A percentile compares a stretch with the other conserved stretches of the same genome.
Evolutionary conservation across 1,284 basidiomycete genomes (phyloP).

Genomic region (Austroboletus niveus): DNA sequence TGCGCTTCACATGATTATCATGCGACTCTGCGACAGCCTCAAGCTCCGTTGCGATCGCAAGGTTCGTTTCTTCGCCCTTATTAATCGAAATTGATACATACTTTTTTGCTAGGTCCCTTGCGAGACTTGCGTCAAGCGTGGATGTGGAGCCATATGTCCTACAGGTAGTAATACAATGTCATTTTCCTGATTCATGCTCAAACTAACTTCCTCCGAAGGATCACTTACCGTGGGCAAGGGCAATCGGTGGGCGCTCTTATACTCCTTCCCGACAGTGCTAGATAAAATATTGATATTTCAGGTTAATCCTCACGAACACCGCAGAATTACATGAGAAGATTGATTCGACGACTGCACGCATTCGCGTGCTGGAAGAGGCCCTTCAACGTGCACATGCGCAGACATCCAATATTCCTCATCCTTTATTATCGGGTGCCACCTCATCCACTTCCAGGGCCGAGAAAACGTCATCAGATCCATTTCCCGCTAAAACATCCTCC

Average conservation of each 20-base stretch:
- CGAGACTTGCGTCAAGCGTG: slow-evolving; percentile 67
- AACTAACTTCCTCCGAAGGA: slow-evolving; percentile 31
- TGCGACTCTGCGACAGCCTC: slow-evolving; percentile 38
- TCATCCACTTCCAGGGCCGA: slow-evolving; percentile 19
- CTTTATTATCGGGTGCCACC: slow-evolving; percentile 35
- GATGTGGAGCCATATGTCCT: slow-evolving; percentile 69
- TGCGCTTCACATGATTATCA: no score
- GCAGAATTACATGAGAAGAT: slow-evolving; percentile 66
- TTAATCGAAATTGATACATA: background rate
- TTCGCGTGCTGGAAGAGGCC: slow-evolving; percentile 58
- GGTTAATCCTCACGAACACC: slow-evolving; percentile 61
- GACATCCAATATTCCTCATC: slow-evolving; percentile 46
- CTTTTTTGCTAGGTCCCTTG: slow-evolving; percentile 53
- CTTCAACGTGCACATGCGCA: slow-evolving; percentile 48
- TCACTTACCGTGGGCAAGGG: slow-evolving; percentile 57
- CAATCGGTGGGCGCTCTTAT: slow-evolving; percentile 38
- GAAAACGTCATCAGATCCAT: background rate
- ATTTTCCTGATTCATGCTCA: background rate
- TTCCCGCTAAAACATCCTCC: background rate
- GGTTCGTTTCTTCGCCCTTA: slow-evolving; percentile 33
- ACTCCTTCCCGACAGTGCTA: background rate
- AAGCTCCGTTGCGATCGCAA: slow-evolving; percentile 73
- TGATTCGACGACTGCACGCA: slow-evolving; percentile 50
- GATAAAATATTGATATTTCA: slow-evolving; percentile 18
- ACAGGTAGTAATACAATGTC: slow-evolving; percentile 42